phyloP scores from a whole-genome alignment of 306 rosid genomes.

The Rubus parviflorus region DNA sequence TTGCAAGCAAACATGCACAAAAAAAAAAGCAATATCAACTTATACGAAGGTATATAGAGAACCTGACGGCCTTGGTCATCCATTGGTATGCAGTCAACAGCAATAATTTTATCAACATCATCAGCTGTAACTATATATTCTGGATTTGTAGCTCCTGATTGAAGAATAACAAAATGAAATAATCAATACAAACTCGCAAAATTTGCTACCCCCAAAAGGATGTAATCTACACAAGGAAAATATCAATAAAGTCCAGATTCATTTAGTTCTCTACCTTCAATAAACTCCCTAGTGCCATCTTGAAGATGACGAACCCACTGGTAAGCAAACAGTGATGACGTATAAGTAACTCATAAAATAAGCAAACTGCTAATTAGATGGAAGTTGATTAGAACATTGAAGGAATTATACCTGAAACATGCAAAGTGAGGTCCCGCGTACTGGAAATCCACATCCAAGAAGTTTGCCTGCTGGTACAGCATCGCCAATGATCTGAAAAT shows the following conservation, averaged over 20 bases:
- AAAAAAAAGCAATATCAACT: not conserved
- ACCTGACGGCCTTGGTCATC: slow-evolving; percentile 95
- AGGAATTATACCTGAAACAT: slow-evolving; percentile 82
- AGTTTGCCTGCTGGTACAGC: slow-evolving; percentile 82
- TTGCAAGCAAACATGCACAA: not conserved
- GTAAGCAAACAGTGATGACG: slow-evolving; percentile 27
- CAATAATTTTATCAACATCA: slow-evolving; percentile 86
- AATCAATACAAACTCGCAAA: not conserved
- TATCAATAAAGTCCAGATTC: slow-evolving; percentile 13
- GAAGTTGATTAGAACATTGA: slow-evolving; percentile 13
- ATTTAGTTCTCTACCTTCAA: slow-evolving; percentile 66
- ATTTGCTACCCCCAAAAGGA: not conserved
- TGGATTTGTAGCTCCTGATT: slow-evolving; percentile 95
- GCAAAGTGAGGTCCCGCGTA: slow-evolving; percentile 86
- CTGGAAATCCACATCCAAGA: slow-evolving; percentile 95
- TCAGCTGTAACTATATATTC: slow-evolving; percentile 91
- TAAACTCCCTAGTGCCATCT: slow-evolving; percentile 91
- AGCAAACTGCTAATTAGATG: slow-evolving; percentile 10
- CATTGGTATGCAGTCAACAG: slow-evolving; percentile 99
- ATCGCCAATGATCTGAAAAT: slow-evolving; percentile 87
- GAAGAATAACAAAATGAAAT: slow-evolving; percentile 15
- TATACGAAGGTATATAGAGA: slow-evolving; percentile 27
- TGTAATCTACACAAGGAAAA: not conserved
- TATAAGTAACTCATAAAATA: slow-evolving; percentile 18
- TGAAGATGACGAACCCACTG: slow-evolving; percentile 99